Evolutionary conservation across 2,329 filamentous ascomycete species (phyloP).

Genomic region (Teratosphaeria epicoccoides): DNA sequence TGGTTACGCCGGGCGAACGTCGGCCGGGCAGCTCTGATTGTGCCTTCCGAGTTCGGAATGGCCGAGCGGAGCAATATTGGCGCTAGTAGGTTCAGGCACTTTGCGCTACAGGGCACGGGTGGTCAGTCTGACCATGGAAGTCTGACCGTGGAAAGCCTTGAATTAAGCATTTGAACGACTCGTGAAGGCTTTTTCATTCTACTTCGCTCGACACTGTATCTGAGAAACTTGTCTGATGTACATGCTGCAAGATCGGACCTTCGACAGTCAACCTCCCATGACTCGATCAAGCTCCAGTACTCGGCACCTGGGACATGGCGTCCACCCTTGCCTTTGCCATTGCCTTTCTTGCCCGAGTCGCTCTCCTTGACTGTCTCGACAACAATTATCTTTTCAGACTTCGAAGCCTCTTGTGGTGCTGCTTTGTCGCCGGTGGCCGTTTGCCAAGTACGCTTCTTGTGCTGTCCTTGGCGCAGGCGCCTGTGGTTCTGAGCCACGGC

Average conservation of each 20-base stretch:
- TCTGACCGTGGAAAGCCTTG: too few relatives aligned
- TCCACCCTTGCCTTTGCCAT: slow-evolving; percentile 3
- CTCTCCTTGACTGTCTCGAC: background rate
- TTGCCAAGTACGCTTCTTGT: too few relatives aligned
- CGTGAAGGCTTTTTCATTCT: too few relatives aligned
- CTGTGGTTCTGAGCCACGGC: background rate
- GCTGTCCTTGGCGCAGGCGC: background rate
- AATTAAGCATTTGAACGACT: too few relatives aligned
- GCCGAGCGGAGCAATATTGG: background rate
- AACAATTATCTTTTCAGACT: background rate
- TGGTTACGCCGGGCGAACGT: background rate
- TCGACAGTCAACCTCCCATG: background rate
- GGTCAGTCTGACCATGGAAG: too few relatives aligned
- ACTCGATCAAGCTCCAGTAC: background rate
- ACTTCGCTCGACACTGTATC: too few relatives aligned
- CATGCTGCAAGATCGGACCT: too few relatives aligned
- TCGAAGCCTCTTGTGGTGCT: background rate
- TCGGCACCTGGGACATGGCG: slow-evolving; percentile 2
- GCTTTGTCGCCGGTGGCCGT: background rate
- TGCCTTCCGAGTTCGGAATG: background rate
- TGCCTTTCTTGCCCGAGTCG: background rate
- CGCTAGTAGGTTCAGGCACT: background rate
- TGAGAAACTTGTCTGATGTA: too few relatives aligned
- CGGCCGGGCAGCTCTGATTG: background rate
- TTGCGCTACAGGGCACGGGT: too few relatives aligned